These are phyloP conservation scores for Tripterygium wilfordii DNA, from an alignment of 177 flowering plant species.

Conservation along the genomic window DNA sequence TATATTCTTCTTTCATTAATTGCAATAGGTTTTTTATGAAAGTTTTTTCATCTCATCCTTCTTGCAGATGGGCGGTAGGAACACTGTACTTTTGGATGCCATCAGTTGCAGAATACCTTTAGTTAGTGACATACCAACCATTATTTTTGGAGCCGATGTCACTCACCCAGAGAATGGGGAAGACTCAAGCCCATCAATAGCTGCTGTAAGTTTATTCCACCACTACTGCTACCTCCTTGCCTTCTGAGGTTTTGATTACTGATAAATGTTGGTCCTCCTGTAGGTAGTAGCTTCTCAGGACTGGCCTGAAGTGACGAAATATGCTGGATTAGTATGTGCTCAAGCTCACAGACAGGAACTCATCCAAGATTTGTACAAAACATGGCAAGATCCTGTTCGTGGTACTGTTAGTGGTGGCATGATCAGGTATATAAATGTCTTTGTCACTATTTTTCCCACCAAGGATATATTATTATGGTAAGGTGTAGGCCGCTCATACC, in stretches of 20 bases:
- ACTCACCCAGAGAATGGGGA: constrained; percentile 94
- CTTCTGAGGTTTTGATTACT: constrained; percentile 6
- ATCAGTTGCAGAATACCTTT: constrained; percentile 78
- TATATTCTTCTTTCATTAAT: too few relatives aligned
- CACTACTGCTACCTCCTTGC: background rate
- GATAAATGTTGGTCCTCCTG: constrained; percentile 15
- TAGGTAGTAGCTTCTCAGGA: constrained; percentile 95
- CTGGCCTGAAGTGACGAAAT: constrained; percentile 50
- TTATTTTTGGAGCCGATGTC: constrained; percentile 92
- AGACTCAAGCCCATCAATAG: constrained; percentile 88
- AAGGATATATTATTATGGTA: background rate
- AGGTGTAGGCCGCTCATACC: too few relatives aligned
- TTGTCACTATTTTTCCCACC: background rate
- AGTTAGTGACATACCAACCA: constrained; percentile 90
- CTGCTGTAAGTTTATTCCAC: constrained; percentile 49
- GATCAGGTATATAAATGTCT: constrained; percentile 52
- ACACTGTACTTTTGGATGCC: constrained; percentile 93
- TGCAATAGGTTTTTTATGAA: too few relatives aligned
- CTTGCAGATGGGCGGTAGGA: constrained; percentile 91
- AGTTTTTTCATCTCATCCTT: background rate
- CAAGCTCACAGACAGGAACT: constrained; percentile 93
- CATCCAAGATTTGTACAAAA: constrained; percentile 82
- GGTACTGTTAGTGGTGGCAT: constrained; percentile 93
- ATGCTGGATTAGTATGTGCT: constrained; percentile 86
- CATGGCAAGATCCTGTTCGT: constrained; percentile 81